Base-by-base conservation (phyloP, 2,329 filamentous ascomycete genomes). In the Metarhizium sp. region DNA sequence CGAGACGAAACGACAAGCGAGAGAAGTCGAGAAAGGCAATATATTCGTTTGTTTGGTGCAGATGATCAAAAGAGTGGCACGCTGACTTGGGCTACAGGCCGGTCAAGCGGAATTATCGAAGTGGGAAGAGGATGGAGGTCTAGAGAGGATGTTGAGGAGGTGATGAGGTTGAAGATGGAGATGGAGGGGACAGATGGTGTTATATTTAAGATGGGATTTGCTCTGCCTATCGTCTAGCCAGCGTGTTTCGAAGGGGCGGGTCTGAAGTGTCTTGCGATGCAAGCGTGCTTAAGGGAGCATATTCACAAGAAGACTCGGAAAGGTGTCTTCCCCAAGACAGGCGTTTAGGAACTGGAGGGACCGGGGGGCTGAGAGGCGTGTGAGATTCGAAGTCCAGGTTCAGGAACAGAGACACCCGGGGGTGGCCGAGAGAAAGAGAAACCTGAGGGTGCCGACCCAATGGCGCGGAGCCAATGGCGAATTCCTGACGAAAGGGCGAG, bases 21-120 rank as follows among this genome's bases (percentile, higher is more conserved):
- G 45, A 7, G 25, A 10, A 20, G 16, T 32, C 43, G 55, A 46
- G 18, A 51, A 45, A 25, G 29, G 20, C 36, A 52, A 52, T 29
- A 30, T 14, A 11, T 48, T 46, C 13, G 20, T 29, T 48, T 48
- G 45, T 18, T 18, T 18, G 40, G 16, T 43, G 29, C 6, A 32
- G 30, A 52, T 34, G 36, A 25, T 30, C n/a, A 42, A 55, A 51
- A 30, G 53, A 57, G 43, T 55, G 56, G 47, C 53, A 57, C 50
- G 56, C 53, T 54, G 34, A 55, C 50, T 43, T 43, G 50, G 20
- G 38, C 11, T 16, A 25, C 25, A 25, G 25, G 30, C 43, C 34
- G 20, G 50, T 53, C 53, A 40, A 51, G 34, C 56, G 53, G 20
- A 30, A 53, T 42, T 20, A 49, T 46, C 11, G 43, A n/a, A 42